Conservation (phyloP, 2,329 filamentous ascomycete genomes). For the Fusarium tricinctum region DNA sequence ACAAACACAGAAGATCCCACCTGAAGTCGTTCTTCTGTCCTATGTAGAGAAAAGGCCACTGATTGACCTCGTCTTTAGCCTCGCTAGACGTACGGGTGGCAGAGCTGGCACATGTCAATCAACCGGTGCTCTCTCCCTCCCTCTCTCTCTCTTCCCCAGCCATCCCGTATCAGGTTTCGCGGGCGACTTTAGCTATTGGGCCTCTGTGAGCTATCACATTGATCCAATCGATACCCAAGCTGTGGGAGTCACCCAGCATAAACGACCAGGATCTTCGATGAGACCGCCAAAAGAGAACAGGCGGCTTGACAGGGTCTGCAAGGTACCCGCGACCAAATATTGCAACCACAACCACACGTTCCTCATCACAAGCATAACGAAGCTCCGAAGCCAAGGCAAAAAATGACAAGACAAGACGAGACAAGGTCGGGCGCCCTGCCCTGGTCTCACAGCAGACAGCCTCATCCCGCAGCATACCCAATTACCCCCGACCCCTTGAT, state of each 20-base stretch:
- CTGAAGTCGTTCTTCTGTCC: not conserved
- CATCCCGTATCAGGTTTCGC: slow-evolving; percentile 5
- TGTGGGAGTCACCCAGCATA: slow-evolving; percentile 14
- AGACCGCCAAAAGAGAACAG: slow-evolving; percentile 3
- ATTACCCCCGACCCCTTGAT: slow-evolving; percentile 14
- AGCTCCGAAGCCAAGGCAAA: not conserved
- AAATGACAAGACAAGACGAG: not conserved
- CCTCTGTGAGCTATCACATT: slow-evolving; percentile 34
- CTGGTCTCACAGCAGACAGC: slow-evolving; percentile 16
- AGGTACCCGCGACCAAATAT: slow-evolving; percentile 47
- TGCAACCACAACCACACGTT: slow-evolving; percentile 11
- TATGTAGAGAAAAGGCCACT: no score
- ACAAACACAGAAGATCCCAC: slow-evolving; percentile 1
- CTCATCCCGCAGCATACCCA: slow-evolving; percentile 8
- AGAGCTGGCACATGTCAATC: not conserved
- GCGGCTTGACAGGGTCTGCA: slow-evolving; percentile 39
- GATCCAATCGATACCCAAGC: slow-evolving; percentile 26
- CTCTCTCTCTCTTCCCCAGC: not conserved
- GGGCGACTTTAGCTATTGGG: slow-evolving; percentile 15
- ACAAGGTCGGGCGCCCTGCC: slow-evolving; percentile 2
- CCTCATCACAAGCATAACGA: no score
- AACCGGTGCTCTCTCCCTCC: not conserved
- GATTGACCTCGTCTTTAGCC: no score
- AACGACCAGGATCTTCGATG: slow-evolving; percentile 31
- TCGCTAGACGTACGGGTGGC: not conserved